These are phyloP conservation scores for Boletus rufocinnamomeus DNA, from an alignment of 768 basidiomycete species.

Conservation along the genomic window DNA sequence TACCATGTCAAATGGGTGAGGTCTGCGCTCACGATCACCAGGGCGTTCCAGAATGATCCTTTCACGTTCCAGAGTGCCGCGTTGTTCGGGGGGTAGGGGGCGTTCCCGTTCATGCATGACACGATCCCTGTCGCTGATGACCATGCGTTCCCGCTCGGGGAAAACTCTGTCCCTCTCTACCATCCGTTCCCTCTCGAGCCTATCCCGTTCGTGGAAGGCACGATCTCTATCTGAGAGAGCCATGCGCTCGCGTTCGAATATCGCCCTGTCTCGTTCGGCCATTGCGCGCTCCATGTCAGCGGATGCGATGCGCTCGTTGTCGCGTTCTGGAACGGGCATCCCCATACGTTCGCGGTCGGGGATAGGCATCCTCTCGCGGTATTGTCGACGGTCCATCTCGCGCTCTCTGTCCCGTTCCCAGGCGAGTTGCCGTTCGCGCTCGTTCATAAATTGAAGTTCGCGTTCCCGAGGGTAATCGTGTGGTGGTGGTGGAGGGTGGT, in stretches of 20 bases:
- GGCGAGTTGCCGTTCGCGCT: constrained; percentile 29
- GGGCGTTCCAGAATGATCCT: constrained; percentile 22
- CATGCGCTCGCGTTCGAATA: constrained; percentile 29
- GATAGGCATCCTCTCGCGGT: constrained; percentile 28
- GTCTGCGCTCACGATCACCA: constrained; percentile 30
- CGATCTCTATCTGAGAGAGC: constrained; percentile 25
- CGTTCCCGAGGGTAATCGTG: constrained; percentile 32
- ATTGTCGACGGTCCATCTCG: constrained; percentile 30
- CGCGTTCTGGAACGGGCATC: constrained; percentile 25
- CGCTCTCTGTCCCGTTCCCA: constrained; percentile 33
- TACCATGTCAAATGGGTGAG: constrained; percentile 20
- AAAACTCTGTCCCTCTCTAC: constrained; percentile 24
- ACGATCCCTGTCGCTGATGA: constrained; percentile 28
- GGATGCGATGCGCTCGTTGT: constrained; percentile 20
- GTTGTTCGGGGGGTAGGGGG: constrained; percentile 18
- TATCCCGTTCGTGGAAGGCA: constrained; percentile 24
- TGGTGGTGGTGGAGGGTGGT: constrained; percentile 18
- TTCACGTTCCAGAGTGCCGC: constrained; percentile 25
- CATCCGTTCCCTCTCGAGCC: constrained; percentile 26
- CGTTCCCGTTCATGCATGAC: constrained; percentile 29
- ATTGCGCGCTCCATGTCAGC: constrained; percentile 28
- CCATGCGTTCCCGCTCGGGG: constrained; percentile 28
- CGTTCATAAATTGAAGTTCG: constrained; percentile 22
- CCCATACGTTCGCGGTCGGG: constrained; percentile 26
- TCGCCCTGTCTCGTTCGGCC: constrained; percentile 24